phyloP scores from a whole-genome alignment of 768 basidiomycete genomes.

The Leccinum disarticulatum region DNA sequence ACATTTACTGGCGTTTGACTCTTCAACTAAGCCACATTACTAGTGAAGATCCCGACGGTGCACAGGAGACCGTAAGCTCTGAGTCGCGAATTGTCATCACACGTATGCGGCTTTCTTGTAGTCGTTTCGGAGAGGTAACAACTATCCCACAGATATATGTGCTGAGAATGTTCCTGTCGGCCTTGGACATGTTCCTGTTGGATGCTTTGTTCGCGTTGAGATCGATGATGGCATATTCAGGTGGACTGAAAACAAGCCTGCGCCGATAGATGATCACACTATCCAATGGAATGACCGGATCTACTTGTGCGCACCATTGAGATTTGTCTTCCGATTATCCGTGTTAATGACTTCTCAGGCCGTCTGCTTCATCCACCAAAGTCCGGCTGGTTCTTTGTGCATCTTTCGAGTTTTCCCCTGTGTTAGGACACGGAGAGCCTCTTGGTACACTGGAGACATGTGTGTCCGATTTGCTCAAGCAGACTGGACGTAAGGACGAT shows the following conservation, averaged over 20 bases:
- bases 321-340: not conserved
- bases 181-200: constrained; percentile 7
- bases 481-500: not conserved
- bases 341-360: not conserved
- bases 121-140: not conserved
- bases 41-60: not conserved
- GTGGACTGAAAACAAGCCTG: not conserved
- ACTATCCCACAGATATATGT: constrained; percentile 3
- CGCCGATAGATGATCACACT: not conserved
- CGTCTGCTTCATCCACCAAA: not conserved
- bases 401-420: constrained; percentile 5
- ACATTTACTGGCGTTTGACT: not conserved
- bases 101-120: not conserved
- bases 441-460: not conserved
- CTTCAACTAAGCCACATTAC: too few species aligned
- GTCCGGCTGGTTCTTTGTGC: not conserved
- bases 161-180: constrained; percentile 4
- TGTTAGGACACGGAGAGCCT: not conserved
- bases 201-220: constrained; percentile 9
- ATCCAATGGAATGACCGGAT: constrained; percentile 2
- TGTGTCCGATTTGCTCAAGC: not conserved
- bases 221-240: not conserved
- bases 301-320: not conserved
- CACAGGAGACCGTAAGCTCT: too few species aligned
- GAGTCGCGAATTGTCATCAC: constrained; percentile 2